Conservation (phyloP, 2,329 filamentous ascomycete species). For the Penicillium concentricum region DNA sequence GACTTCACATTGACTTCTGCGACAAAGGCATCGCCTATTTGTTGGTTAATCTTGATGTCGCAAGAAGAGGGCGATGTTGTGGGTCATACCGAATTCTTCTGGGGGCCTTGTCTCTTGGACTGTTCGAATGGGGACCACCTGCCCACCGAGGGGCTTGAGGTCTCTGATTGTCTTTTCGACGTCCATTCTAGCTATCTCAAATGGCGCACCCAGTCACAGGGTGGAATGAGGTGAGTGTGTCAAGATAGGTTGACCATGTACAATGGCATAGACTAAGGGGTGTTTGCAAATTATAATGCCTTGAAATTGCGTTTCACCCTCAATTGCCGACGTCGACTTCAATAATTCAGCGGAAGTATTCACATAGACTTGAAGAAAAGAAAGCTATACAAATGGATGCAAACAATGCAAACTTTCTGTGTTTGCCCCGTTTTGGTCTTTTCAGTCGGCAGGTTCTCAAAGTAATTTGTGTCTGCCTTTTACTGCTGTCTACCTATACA, state of each 20-base stretch:
- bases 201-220: neutral
- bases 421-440: neutral
- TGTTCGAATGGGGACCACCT: constrained; percentile 43
- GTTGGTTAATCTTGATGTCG: constrained; percentile 11
- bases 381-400: constrained; percentile 7
- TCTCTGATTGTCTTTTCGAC: constrained; percentile 21
- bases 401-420: constrained; percentile 5
- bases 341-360: neutral
- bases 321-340: too few species aligned
- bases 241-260: neutral
- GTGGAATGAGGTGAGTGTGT: neutral
- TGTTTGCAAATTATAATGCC: neutral
- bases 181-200: constrained; percentile 20
- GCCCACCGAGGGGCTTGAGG: constrained; percentile 33
- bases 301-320: neutral
- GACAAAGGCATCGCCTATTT: constrained; percentile 43
- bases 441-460: too few species aligned
- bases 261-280: neutral
- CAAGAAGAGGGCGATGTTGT: neutral
- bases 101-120: constrained; percentile 43
- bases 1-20: constrained; percentile 46
- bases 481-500: too few species aligned
- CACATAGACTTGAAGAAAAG: neutral
- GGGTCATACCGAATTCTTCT: constrained; percentile 42
- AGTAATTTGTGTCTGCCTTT: too few species aligned